phyloP scores from a whole-genome alignment of 177 flowering plant genomes.

The Vitis hybrid region DNA sequence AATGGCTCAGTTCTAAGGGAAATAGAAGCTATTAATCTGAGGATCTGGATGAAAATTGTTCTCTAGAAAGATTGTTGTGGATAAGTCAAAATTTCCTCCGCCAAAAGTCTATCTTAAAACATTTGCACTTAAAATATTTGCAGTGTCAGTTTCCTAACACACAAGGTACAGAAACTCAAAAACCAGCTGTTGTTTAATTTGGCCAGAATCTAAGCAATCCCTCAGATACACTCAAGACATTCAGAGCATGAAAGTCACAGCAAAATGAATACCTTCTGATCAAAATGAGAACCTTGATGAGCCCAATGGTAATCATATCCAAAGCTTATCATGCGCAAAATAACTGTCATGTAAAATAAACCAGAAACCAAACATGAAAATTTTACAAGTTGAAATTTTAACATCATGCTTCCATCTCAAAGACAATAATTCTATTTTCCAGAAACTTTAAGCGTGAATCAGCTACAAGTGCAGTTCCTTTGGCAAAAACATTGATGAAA shows the following conservation, averaged over 20 bases:
- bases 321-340: constrained; percentile 96
- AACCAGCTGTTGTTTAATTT: neutral
- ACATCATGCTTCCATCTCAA: neutral
- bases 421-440: too few species aligned
- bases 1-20: neutral
- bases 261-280: constrained; percentile 60
- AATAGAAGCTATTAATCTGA: neutral
- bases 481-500: too few species aligned
- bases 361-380: neutral
- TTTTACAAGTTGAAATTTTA: neutral
- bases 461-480: too few species aligned
- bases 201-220: neutral
- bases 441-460: too few species aligned
- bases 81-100: neutral
- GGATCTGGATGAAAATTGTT: neutral
- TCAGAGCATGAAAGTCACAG: neutral
- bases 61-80: neutral
- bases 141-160: neutral
- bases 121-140: neutral
- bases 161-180: neutral
- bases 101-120: neutral
- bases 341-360: constrained; percentile 48
- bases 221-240: constrained; percentile 2
- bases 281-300: constrained; percentile 46
- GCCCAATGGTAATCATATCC: constrained; percentile 94